Percentiles rank a stretch among this genome's conserved stretches.
Conservation (phyloP, 2,329 filamentous ascomycete genomes). For the Sarocladium brachiariae region DNA sequence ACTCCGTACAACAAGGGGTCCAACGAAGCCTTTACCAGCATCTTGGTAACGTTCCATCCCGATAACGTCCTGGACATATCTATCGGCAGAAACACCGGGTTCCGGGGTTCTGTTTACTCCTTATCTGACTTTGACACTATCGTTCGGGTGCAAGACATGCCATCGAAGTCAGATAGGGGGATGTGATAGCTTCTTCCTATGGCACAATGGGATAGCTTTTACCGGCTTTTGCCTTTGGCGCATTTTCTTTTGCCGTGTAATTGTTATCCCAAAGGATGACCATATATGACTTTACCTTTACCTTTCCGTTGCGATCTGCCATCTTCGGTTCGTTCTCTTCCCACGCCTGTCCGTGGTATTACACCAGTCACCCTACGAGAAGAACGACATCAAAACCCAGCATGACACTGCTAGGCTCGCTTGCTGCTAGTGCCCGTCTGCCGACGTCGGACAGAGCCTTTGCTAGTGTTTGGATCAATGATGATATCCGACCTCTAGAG, state of each 20-base stretch:
- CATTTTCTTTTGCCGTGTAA: no score
- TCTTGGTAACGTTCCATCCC: background rate
- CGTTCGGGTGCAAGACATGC: background rate
- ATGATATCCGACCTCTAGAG: slow-evolving; percentile 44
- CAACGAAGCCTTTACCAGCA: no score
- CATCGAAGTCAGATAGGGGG: background rate
- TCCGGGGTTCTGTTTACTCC: background rate
- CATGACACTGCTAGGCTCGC: background rate
- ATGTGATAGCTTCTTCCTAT: no score
- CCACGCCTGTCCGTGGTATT: no score
- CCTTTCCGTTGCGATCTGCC: no score
- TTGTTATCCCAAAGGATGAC: no score
- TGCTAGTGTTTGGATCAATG: slow-evolving; percentile 24
- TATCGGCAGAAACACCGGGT: background rate
- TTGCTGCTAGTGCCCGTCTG: background rate
- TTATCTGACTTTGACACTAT: slow-evolving; percentile 3
- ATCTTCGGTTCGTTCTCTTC: no score
- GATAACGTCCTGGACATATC: background rate
- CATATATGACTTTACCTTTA: no score
- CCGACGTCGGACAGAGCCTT: slow-evolving; percentile 13
- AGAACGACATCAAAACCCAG: background rate
- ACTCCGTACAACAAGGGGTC: no score
- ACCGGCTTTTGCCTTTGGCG: no score
- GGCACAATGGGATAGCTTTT: no score
- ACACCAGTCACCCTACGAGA: no score